Evolutionary conservation across 192 early-diverging fungal genomes (phyloP), one percentile per base, ranked within the genome.

Genomic region (Dimargaris verticillata): DNA sequence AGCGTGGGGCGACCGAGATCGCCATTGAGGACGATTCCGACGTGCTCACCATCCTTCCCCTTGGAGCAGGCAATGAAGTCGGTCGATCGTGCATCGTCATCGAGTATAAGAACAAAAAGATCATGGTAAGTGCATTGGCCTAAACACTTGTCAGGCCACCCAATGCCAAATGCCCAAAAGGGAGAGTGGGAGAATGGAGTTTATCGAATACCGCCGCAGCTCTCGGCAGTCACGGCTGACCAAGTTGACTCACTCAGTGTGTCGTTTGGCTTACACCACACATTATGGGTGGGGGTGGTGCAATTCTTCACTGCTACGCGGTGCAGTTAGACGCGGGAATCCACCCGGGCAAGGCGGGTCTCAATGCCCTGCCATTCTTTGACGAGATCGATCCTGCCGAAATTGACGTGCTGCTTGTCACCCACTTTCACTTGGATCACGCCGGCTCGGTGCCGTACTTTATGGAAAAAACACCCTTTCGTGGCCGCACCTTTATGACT

Each of bases 51-150:
- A 85, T 99, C 38, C 95, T 89, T 6, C 91, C 92, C 17, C 78
- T 99, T 18, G 95, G 95, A 28, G 95, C 91, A n/a, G 95, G 95
- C 20, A 87, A 92, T 66, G 94, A 99, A 70, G 95, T 97, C 28
- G 95, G 95, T 24, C 78, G 95, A 61, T 92, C 88, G 29, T 99
- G 92, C 61, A 73, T 96, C 33, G 69, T 97, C 57, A 65, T 99
- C 51, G 83, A 93, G 68, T 97, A 88, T 80, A 96, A 97, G 75
- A 84, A 82, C 64, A 99, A 99, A 73, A 94, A 86, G 28, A 76
- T 97, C 46, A 84, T 97, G 90, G 84, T 86, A 76, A 50, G 68
- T 38, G 33, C 33, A 38, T 7, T 38, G 33, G 7, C 33, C 33
- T 38, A 7, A 2, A 38, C 33, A 38, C 7, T 5, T 7, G 33